phyloP scores from a whole-genome alignment of 2,329 filamentous ascomycete species.

The Xylaria sp. region DNA sequence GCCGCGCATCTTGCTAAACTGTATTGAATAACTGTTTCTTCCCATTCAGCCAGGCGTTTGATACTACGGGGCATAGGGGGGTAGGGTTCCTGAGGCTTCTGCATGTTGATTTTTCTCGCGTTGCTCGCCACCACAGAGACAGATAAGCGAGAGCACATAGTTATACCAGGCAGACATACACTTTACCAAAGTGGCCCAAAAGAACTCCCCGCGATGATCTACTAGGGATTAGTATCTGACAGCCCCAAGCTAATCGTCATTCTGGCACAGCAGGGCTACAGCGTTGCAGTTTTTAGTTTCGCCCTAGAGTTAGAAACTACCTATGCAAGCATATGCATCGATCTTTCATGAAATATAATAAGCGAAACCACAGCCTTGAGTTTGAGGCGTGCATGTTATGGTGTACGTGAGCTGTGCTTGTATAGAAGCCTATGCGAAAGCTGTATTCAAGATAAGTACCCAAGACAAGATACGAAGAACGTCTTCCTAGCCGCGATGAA shows the following conservation, averaged over 20 bases:
- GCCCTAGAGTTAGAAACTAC: constrained; percentile 27
- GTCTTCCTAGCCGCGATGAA: too few relatives aligned
- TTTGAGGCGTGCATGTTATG: not conserved
- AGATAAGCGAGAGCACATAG: constrained; percentile 16
- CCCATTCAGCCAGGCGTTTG: constrained; percentile 49
- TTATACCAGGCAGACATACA: not conserved
- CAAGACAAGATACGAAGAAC: too few relatives aligned
- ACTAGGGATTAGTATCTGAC: constrained; percentile 9
- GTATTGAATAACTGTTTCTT: constrained; percentile 46
- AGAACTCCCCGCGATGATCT: constrained; percentile 21
- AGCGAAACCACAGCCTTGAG: constrained; percentile 14
- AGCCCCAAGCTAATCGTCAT: not conserved
- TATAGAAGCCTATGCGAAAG: not conserved
- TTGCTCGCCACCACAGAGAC: constrained; percentile 24
- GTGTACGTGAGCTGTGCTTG: not conserved
- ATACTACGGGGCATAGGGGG: constrained; percentile 44
- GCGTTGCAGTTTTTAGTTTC: constrained; percentile 27
- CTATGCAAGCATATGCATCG: constrained; percentile 7
- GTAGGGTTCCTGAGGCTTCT: constrained; percentile 39
- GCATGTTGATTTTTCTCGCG: constrained; percentile 37
- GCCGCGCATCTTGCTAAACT: constrained; percentile 35
- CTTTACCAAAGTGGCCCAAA: constrained; percentile 15
- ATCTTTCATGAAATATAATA: constrained; percentile 29
- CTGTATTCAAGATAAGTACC: not conserved
- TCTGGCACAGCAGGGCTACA: constrained; percentile 8